A percentile compares a stretch with the other conserved stretches of the same genome.
phyloP scores from a whole-genome alignment of 1,284 basidiomycete species.

The Cutaneotrichosporon cavernicola region DNA sequence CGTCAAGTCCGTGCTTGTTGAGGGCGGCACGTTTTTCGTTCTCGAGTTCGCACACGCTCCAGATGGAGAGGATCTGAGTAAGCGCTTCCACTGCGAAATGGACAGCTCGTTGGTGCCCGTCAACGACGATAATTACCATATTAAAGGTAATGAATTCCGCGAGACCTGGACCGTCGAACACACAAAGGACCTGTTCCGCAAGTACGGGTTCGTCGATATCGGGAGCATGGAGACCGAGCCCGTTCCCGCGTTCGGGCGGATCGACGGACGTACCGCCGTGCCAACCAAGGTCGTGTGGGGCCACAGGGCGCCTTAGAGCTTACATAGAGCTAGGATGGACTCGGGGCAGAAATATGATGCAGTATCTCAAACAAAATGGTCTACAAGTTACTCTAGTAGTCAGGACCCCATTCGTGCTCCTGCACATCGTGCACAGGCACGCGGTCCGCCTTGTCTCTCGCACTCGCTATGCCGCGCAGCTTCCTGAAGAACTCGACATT shows the following conservation, averaged over 20 bases:
- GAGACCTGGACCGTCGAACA: slow-evolving; percentile 15
- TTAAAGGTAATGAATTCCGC: slow-evolving; percentile 20
- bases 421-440: neutral
- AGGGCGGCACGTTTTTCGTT: slow-evolving; percentile 37
- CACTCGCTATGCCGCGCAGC: neutral
- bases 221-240: slow-evolving; percentile 30
- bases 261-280: neutral
- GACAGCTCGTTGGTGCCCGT: slow-evolving; percentile 7
- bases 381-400: neutral
- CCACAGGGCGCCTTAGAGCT: slow-evolving; percentile 17
- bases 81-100: slow-evolving; percentile 14
- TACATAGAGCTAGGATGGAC: slow-evolving; percentile 7
- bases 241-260: slow-evolving; percentile 29
- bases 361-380: neutral
- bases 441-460: neutral
- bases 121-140: slow-evolving; percentile 13
- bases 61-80: slow-evolving; percentile 12
- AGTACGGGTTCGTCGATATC: slow-evolving; percentile 30
- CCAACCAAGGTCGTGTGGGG: slow-evolving; percentile 23
- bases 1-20: slow-evolving; percentile 25
- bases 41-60: slow-evolving; percentile 33
- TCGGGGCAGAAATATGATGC: neutral
- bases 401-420: neutral
- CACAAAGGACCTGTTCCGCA: slow-evolving; percentile 8
- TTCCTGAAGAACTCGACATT: neutral